A percentile compares a stretch with the other conserved stretches of the same genome.
Conservation (phyloP, 2,329 filamentous ascomycete species). For the Trichoderma brevicompactum region DNA sequence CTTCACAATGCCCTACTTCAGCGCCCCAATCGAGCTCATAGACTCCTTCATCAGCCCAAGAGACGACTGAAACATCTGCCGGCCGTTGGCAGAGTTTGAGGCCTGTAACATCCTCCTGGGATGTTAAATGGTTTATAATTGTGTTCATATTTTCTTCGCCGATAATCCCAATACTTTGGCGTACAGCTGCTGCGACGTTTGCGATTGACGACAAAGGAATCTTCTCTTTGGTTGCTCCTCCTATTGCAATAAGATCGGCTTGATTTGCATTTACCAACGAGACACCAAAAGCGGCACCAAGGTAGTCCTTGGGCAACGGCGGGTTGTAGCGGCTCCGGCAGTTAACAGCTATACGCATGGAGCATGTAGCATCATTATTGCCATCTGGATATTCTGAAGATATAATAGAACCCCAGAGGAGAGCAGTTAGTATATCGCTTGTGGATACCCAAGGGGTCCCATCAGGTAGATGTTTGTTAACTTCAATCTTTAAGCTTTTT, state of each 20-base stretch:
- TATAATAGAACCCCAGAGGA: constrained; percentile 8
- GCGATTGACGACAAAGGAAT: background rate
- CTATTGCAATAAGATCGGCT: constrained; percentile 9
- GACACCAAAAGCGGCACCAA: constrained; percentile 18
- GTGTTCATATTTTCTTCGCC: constrained; percentile 3
- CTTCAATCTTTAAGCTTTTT: constrained; percentile 2
- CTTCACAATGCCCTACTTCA: constrained; percentile 9
- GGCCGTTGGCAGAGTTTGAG: constrained; percentile 11
- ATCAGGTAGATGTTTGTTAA: background rate
- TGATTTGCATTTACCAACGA: constrained; percentile 10
- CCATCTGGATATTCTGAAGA: background rate
- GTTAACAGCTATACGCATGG: constrained; percentile 13
- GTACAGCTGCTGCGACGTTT: constrained; percentile 9
- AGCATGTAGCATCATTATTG: background rate
- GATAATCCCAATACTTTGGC: background rate
- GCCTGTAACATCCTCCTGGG: background rate
- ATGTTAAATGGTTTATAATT: background rate
- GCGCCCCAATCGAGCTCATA: constrained; percentile 21
- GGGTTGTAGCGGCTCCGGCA: constrained; percentile 12
- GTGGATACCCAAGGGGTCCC: constrained; percentile 19
- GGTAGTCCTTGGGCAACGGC: constrained; percentile 12
- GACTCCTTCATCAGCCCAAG: constrained; percentile 19
- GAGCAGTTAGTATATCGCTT: constrained; percentile 13
- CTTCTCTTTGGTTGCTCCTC: background rate
- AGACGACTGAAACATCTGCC: constrained; percentile 9